phyloP scores from a whole-genome alignment of 139 green algal genomes.

The Eudorina sp. region DNA sequence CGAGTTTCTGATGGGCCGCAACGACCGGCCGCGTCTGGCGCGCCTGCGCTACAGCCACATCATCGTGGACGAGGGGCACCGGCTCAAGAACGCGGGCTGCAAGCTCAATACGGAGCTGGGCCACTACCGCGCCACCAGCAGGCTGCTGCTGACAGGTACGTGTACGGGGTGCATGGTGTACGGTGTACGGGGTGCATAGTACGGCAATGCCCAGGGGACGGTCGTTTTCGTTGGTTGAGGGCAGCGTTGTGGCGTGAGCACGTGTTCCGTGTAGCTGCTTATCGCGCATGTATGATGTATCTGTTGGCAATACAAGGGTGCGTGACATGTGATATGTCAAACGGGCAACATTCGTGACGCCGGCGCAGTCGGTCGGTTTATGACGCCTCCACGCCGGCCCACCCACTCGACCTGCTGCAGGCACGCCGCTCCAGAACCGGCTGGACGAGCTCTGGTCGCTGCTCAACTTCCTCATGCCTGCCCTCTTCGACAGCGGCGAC shows the following conservation, averaged over 20 bases:
- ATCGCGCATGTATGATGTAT: no score
- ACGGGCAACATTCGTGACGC: no score
- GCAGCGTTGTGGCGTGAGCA: no score
- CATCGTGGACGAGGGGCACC: constrained; percentile 98
- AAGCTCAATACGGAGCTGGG: constrained; percentile 77
- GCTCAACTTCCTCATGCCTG: constrained; percentile 96
- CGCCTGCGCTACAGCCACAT: constrained; percentile 47
- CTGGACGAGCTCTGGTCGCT: constrained; percentile 96
- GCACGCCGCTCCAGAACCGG: constrained; percentile 68
- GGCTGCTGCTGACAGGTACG: constrained; percentile 85
- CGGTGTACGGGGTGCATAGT: no score
- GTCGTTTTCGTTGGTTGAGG: no score
- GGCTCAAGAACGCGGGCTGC: constrained; percentile 93
- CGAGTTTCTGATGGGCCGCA: constrained; percentile 97
- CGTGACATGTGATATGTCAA: no score
- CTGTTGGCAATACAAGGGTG: no score
- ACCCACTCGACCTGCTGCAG: constrained; percentile 29
- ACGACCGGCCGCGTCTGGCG: constrained; percentile 60
- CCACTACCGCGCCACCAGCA: constrained; percentile 44
- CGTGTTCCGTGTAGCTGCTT: no score
- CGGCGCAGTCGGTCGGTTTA: no score
- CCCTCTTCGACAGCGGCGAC: constrained; percentile 81
- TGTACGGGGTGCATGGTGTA: no score
- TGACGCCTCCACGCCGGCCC: no score
- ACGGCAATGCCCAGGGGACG: no score